Conservation (phyloP, 2,329 filamentous ascomycete species). For the Thermoascus crustaceus region DNA sequence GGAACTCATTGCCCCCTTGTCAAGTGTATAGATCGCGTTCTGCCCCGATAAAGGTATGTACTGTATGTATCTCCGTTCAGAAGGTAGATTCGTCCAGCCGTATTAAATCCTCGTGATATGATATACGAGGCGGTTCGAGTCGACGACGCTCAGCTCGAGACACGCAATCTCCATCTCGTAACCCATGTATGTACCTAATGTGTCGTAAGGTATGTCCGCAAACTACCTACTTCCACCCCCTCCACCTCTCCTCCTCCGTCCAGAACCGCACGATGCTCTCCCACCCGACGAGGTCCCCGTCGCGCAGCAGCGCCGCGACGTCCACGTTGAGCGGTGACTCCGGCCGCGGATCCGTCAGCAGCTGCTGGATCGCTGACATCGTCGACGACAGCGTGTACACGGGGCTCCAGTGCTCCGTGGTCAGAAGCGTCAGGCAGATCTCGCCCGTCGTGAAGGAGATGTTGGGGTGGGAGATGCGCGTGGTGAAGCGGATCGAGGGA, state of each 20-base stretch:
- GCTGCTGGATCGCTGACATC: slow-evolving; percentile 39
- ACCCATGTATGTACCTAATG: too few relatives aligned
- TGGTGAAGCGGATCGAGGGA: slow-evolving; percentile 73
- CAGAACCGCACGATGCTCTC: slow-evolving; percentile 41
- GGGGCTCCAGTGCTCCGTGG: slow-evolving; percentile 66
- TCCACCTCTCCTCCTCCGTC: slow-evolving; percentile 40
- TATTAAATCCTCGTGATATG: too few relatives aligned
- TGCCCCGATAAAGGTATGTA: too few relatives aligned
- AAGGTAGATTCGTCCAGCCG: too few relatives aligned
- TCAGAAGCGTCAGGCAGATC: slow-evolving; percentile 86
- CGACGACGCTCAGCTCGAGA: too few relatives aligned
- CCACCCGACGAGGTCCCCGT: slow-evolving; percentile 37
- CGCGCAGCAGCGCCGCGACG: slow-evolving; percentile 38
- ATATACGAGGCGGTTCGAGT: too few relatives aligned
- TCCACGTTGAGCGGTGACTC: slow-evolving; percentile 44
- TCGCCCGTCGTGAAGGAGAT: slow-evolving; percentile 67
- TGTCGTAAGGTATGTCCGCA: slow-evolving; percentile 6
- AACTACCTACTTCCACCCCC: slow-evolving; percentile 17
- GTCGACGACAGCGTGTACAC: slow-evolving; percentile 63
- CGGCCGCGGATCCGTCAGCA: slow-evolving; percentile 37
- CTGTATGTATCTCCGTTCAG: too few relatives aligned
- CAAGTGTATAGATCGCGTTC: too few relatives aligned
- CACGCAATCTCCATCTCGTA: too few relatives aligned
- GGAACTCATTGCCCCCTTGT: too few relatives aligned
- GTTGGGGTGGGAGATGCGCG: slow-evolving; percentile 79